Percentiles rank a stretch among this genome's conserved stretches.
phyloP scores from a whole-genome alignment of 306 rosid genomes.

The Casuarina glauca region DNA sequence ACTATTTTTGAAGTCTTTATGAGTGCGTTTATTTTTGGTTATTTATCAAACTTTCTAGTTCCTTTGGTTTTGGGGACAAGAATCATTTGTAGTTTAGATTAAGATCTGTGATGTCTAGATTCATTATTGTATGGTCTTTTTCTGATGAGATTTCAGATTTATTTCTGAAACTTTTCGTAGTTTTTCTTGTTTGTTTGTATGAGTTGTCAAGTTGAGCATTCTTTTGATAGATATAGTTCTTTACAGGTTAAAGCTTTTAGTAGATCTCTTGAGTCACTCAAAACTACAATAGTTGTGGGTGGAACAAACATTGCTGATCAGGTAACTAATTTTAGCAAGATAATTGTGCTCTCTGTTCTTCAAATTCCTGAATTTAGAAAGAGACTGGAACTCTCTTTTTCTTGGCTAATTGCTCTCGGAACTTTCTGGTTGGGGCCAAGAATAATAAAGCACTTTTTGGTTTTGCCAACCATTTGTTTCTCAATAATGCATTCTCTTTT shows the following conservation, averaged over 20 bases:
- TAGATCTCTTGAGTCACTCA: slow-evolving; percentile 66
- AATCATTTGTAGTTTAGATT: slow-evolving; percentile 7
- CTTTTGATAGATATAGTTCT: slow-evolving; percentile 26
- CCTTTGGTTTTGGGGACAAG: background rate
- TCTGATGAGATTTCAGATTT: background rate
- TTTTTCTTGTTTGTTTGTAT: background rate
- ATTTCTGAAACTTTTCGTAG: background rate
- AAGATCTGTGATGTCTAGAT: slow-evolving; percentile 12
- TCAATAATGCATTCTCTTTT: background rate
- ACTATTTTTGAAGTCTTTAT: background rate
- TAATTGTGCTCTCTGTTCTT: slow-evolving; percentile 12
- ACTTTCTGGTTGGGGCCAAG: slow-evolving; percentile 12
- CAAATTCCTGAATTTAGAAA: slow-evolving; percentile 11
- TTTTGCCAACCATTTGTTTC: slow-evolving; percentile 1
- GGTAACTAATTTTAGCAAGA: slow-evolving; percentile 45
- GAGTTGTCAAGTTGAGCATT: slow-evolving; percentile 20
- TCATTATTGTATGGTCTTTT: background rate
- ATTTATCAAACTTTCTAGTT: background rate
- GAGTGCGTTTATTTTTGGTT: background rate
- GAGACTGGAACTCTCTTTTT: slow-evolving; percentile 1
- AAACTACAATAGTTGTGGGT: slow-evolving; percentile 85
- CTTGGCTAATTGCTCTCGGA: slow-evolving; percentile 15
- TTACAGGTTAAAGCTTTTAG: slow-evolving; percentile 87
- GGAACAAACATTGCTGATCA: slow-evolving; percentile 82
- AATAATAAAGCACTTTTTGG: slow-evolving; percentile 15